Evolutionary conservation across 371 early-diverging fungal genomes (phyloP), one percentile per base, ranked within the genome.

Genomic region (Mucor racemosus): DNA sequence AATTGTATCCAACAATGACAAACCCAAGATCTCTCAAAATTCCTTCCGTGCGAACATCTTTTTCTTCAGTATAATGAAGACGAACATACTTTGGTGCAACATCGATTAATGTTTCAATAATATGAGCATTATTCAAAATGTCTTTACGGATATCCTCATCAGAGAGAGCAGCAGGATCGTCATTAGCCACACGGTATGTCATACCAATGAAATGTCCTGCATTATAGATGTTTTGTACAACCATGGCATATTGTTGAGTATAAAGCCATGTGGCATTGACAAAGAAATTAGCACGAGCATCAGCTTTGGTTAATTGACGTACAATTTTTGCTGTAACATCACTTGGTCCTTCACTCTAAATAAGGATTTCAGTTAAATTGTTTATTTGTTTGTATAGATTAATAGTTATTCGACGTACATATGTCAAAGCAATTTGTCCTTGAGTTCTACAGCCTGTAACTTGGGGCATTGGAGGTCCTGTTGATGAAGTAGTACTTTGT

Each of bases 151-250:
- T 73, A 41, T 85, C 73, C 15, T 76, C 74, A 39, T 87, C 86
- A 7, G 79, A 74, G 68, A 84, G 66, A 21, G 61, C 56, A 38
- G 75, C 65, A 31, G 84, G 75, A 4, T 77, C 65, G 63, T 87
- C 87, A 55, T 77, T 78, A n/a, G 79, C 77, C 39, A 80, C 73
- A 33, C 86, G 84, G 60, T 85, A 87, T 21, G 84, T 85, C 86
- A 87, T 87, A 31, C 87, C 87, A 71, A 87, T 85, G 42, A 85
- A 69, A 61, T 87, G 87, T 9, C 87, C 87, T 31, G 81, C 80
- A n/a, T 73, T 83, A 69, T 85, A 85, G n/a, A 82, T 72, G 13
- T 81, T 76, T 46, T 84, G 84, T 15, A 82, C 62, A 39, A 87
- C 76, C 50, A 81, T 77, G 5, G 85, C 87, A 58, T 87, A 85